Conservation (phyloP, 2,329 filamentous ascomycete genomes). For the Xylariales sp. region DNA sequence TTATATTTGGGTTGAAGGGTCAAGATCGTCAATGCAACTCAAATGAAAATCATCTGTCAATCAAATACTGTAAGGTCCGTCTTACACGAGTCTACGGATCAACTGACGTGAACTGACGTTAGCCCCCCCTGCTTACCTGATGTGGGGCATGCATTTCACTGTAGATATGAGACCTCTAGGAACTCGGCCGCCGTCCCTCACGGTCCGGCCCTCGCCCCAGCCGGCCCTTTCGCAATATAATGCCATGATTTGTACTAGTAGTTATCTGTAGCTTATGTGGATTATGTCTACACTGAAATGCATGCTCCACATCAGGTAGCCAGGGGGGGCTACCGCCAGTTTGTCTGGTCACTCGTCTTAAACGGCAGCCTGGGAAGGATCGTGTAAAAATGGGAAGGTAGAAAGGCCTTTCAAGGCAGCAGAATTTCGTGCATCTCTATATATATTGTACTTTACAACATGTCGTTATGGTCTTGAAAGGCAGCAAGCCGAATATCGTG, state of each 20-base stretch:
- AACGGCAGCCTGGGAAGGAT: conserved; percentile 31
- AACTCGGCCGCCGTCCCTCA: no score
- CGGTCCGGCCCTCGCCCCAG: no score
- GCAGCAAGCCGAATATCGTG: conserved; percentile 23
- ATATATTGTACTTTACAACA: conserved; percentile 23
- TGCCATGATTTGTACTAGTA: neutral
- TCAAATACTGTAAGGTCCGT: neutral
- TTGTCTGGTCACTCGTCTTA: neutral
- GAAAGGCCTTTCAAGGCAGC: conserved; percentile 16
- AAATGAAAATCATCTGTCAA: conserved; percentile 11
- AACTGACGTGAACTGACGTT: no score
- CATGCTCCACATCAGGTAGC: no score
- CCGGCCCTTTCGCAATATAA: neutral
- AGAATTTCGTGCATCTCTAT: conserved; percentile 19
- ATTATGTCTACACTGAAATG: no score
- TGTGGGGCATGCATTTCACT: no score
- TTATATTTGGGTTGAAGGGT: conserved; percentile 9
- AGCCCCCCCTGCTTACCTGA: no score
- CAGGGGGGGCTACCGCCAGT: no score
- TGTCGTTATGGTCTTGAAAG: conserved; percentile 15
- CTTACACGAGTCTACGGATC: conserved; percentile 4
- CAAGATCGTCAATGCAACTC: conserved; percentile 21
- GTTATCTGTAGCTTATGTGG: no score
- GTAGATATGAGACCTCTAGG: no score
- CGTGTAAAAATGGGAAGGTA: conserved; percentile 20